A percentile compares a stretch with the other conserved stretches of the same genome.
Evolutionary conservation across 768 basidiomycete genomes (phyloP).

Genomic region (Candolleomyces aberdarensis): DNA sequence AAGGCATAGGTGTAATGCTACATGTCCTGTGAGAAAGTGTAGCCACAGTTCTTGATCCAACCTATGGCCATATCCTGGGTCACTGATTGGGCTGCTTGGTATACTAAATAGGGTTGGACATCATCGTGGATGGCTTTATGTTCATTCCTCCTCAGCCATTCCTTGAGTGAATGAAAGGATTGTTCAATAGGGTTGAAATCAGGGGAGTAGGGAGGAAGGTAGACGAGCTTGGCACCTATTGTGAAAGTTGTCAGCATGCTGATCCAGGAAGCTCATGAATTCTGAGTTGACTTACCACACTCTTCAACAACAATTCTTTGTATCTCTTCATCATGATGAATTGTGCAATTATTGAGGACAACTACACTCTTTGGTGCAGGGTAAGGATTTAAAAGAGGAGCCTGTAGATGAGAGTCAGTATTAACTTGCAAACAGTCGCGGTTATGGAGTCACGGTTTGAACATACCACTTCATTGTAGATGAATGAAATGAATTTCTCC

Average conservation of each 20-base stretch:
- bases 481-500: background rate
- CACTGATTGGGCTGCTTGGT: constrained; percentile 16
- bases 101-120: constrained; percentile 13
- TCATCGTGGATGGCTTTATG: background rate
- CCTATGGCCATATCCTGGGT: constrained; percentile 16
- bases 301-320: background rate
- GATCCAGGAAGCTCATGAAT: background rate
- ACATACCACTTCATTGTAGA: background rate
- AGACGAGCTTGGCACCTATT: constrained; percentile 1
- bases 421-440: too few species aligned
- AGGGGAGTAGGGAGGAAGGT: background rate
- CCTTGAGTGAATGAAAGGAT: background rate
- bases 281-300: background rate
- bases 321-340: constrained; percentile 3
- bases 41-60: constrained; percentile 22
- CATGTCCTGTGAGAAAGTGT: constrained; percentile 7
- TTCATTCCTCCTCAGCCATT: constrained; percentile 25
- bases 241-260: background rate
- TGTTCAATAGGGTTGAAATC: background rate
- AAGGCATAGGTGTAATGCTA: background rate
- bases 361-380: background rate
- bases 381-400: too few species aligned
- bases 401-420: too few species aligned
- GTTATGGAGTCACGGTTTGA: too few species aligned
- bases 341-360: constrained; percentile 1